phyloP scores from a whole-genome alignment of 306 rosid genomes.

The Glycine soja region DNA sequence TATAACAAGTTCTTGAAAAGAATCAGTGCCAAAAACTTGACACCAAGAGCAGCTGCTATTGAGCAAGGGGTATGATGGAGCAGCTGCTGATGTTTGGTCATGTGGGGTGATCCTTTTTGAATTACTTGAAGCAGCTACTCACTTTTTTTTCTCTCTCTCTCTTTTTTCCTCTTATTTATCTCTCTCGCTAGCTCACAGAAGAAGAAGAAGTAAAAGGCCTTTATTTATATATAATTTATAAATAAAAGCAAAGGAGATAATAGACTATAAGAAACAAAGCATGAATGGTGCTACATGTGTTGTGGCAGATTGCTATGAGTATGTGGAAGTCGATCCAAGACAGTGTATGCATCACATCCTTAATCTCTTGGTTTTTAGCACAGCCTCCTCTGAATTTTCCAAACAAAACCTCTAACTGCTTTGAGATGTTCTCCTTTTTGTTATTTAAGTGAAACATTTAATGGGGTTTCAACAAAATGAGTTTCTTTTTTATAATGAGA shows the following conservation, averaged over 20 bases:
- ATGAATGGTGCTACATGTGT: conserved; percentile 67
- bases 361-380: conserved; percentile 34
- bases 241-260: conserved; percentile 32
- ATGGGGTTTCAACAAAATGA: conserved; percentile 37
- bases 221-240: not conserved
- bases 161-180: conserved; percentile 39
- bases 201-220: conserved; percentile 34
- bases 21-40: not conserved
- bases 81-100: conserved; percentile 90
- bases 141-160: conserved; percentile 10
- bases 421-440: conserved; percentile 25
- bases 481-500: conserved; percentile 25
- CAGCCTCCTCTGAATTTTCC: conserved; percentile 21
- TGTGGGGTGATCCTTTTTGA: conserved; percentile 88
- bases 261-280: conserved; percentile 45
- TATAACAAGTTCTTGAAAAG: not conserved
- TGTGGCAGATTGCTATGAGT: conserved; percentile 65
- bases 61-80: conserved; percentile 74
- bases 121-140: conserved; percentile 55
- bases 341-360: conserved; percentile 66
- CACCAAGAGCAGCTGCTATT: conserved; percentile 55
- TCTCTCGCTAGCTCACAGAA: conserved; percentile 38
- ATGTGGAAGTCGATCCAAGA: conserved; percentile 96
- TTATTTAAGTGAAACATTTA: conserved; percentile 19
- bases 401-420: conserved; percentile 15